Conservation (phyloP, 2,329 filamentous ascomycete species). For the Fusarium sp. region DNA sequence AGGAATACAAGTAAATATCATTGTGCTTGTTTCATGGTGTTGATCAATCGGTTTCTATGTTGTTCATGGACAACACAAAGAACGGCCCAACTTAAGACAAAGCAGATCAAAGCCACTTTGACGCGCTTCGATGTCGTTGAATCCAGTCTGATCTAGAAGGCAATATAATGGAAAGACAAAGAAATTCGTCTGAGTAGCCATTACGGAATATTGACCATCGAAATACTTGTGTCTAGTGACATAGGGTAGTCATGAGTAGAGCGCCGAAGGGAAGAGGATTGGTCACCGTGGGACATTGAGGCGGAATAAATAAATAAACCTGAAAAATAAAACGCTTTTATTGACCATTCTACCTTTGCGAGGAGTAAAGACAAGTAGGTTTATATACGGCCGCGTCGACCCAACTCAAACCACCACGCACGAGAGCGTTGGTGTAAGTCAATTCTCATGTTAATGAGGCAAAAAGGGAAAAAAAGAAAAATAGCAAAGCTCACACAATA, state of each 20-base stretch:
- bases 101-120: neutral
- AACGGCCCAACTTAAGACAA: neutral
- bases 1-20: neutral
- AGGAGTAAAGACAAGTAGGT: neutral
- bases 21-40: neutral
- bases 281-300: neutral
- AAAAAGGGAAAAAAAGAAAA: no score
- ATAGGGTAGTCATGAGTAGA: neutral
- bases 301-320: neutral
- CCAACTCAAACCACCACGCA: neutral
- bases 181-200: neutral
- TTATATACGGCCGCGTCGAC: neutral
- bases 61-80: neutral
- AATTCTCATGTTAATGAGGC: neutral
- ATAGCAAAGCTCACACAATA: neutral
- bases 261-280: no score
- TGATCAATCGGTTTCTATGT: neutral
- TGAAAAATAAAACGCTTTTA: neutral
- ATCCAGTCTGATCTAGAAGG: neutral
- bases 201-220: neutral
- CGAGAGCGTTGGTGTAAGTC: neutral
- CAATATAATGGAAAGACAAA: neutral
- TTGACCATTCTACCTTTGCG: neutral
- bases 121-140: neutral
- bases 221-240: neutral